Percentiles rank a stretch among this genome's conserved stretches.
Conservation (phyloP, 2,329 filamentous ascomycete genomes). For the Aphanoascus verrucosus region DNA sequence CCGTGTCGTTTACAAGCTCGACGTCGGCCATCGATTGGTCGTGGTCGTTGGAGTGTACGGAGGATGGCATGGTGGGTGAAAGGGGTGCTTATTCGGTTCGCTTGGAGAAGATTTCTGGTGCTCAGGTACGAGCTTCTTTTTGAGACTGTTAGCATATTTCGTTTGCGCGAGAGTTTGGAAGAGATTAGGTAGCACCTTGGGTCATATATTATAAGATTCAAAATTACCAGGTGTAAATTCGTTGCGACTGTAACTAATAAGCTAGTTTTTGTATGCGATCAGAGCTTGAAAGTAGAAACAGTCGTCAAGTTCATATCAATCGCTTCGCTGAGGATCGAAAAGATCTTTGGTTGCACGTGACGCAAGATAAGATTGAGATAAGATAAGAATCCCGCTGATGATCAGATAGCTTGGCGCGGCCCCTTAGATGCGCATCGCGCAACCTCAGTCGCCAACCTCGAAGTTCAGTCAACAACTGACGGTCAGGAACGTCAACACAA, state of each 20-base stretch:
- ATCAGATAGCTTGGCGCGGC: too few relatives aligned
- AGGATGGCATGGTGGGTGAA: conserved; percentile 26
- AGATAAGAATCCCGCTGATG: neutral
- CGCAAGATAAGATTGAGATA: neutral
- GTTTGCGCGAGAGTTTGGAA: neutral
- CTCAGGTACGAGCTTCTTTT: neutral
- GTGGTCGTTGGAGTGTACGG: conserved; percentile 27
- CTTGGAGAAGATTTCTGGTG: neutral
- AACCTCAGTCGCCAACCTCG: too few relatives aligned
- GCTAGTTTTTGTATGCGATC: too few relatives aligned
- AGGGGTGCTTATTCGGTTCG: neutral
- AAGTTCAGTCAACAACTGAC: too few relatives aligned
- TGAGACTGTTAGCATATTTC: neutral
- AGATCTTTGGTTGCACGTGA: neutral
- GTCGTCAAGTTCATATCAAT: too few relatives aligned
- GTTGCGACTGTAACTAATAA: too few relatives aligned
- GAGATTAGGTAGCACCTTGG: neutral
- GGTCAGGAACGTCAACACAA: too few relatives aligned
- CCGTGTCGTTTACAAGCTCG: conserved; percentile 18
- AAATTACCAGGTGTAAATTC: too few relatives aligned
- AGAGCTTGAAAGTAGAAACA: too few relatives aligned
- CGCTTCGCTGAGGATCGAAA: neutral
- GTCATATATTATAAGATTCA: neutral
- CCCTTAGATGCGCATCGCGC: too few relatives aligned
- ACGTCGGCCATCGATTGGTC: conserved; percentile 36